Evolutionary conservation across 805 yeast genomes (phyloP).

Genomic region (Metschnikowia cerradonensis): DNA sequence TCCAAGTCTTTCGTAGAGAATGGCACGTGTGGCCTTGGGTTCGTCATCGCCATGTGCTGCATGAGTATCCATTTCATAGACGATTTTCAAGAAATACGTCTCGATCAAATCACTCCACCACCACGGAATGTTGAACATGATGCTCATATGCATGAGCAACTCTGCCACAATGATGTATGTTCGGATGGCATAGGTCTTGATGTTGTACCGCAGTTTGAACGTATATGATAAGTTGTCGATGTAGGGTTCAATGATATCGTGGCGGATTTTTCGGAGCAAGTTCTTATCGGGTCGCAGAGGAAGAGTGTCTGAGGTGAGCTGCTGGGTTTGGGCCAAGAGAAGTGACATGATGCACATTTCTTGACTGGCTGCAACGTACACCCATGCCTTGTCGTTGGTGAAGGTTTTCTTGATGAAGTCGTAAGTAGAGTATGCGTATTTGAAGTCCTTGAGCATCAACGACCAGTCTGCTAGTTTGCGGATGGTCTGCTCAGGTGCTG

Average conservation of each 20-base stretch:
- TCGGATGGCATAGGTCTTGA: slow-evolving; percentile 67
- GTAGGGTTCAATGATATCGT: slow-evolving; percentile 54
- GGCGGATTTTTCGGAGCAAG: slow-evolving; percentile 45
- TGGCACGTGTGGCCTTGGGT: slow-evolving; percentile 44
- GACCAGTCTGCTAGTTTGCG: slow-evolving; percentile 91
- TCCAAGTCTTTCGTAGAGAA: slow-evolving; percentile 40
- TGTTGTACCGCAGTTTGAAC: slow-evolving; percentile 64
- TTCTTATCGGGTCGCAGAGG: slow-evolving; percentile 34
- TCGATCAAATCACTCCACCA: slow-evolving; percentile 45
- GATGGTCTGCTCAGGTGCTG: slow-evolving; percentile 66
- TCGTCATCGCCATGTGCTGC: slow-evolving; percentile 36
- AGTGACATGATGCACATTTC: slow-evolving; percentile 80
- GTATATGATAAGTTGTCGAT: slow-evolving; percentile 73
- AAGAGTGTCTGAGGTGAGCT: slow-evolving; percentile 13
- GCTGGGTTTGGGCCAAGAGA: slow-evolving; percentile 53
- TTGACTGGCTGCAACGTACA: slow-evolving; percentile 75
- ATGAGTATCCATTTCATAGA: slow-evolving; percentile 44
- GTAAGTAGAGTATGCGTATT: slow-evolving; percentile 76
- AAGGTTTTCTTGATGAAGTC: slow-evolving; percentile 79
- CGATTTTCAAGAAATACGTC: slow-evolving; percentile 41
- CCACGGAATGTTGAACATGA: slow-evolving; percentile 38
- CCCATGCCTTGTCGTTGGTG: slow-evolving; percentile 74
- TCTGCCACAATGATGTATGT: slow-evolving; percentile 67
- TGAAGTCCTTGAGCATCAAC: slow-evolving; percentile 85
- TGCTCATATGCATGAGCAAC: slow-evolving; percentile 51